phyloP scores from a whole-genome alignment of 2,329 filamentous ascomycete genomes.

The Tolypocladium amazonense region DNA sequence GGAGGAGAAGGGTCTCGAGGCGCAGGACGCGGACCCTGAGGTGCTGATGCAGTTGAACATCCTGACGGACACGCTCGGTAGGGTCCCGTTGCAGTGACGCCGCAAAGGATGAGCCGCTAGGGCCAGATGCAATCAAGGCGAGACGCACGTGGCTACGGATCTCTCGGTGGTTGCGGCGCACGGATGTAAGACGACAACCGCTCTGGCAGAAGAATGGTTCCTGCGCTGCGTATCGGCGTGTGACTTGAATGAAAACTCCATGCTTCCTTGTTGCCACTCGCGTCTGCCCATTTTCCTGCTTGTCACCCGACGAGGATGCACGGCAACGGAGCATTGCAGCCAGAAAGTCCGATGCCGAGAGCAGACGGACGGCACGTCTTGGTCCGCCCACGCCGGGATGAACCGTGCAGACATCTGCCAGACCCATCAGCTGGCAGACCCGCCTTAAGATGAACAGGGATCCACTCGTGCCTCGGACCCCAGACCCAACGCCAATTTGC shows the following conservation, averaged over 20 bases:
- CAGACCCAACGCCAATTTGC: neutral
- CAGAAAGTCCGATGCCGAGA: neutral
- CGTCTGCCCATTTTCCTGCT: neutral
- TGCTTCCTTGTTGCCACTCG: neutral
- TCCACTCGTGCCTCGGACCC: neutral
- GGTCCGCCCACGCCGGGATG: neutral
- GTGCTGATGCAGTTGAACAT: slow-evolving; percentile 29
- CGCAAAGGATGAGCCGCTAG: neutral
- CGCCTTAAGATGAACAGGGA: neutral
- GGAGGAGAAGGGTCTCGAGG: slow-evolving; percentile 20
- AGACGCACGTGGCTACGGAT: neutral
- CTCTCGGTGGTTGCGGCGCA: neutral
- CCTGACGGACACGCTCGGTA: slow-evolving; percentile 29
- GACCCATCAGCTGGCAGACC: neutral
- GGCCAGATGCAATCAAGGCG: neutral
- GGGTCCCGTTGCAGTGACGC: slow-evolving; percentile 26
- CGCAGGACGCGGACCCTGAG: slow-evolving; percentile 16
- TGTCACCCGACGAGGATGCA: neutral
- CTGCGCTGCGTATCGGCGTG: neutral
- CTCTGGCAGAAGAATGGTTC: neutral
- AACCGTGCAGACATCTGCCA: neutral
- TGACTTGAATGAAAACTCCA: neutral
- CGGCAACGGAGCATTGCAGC: neutral
- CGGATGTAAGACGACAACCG: neutral
- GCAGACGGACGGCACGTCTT: neutral